Evolutionary conservation across 768 basidiomycete species (phyloP).

Genomic region (Hortiboletus flavorubellus): DNA sequence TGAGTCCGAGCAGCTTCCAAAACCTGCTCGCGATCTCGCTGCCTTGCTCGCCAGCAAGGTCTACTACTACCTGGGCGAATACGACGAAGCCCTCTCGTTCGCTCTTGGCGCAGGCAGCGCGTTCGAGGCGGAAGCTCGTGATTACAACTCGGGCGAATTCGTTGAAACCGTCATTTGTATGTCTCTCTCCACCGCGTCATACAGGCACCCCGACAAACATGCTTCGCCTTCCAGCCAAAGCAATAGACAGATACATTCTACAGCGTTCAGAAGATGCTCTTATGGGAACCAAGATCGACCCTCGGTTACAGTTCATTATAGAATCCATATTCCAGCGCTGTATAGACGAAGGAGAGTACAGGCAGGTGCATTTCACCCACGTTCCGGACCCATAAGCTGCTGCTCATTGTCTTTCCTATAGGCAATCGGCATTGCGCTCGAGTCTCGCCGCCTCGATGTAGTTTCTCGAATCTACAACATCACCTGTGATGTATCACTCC

Average conservation of each 20-base stretch:
- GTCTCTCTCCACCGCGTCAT: constrained; percentile 36
- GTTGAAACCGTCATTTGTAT: constrained; percentile 91
- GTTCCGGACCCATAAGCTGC: not conserved
- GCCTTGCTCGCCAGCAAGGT: constrained; percentile 96
- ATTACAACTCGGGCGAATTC: constrained; percentile 73
- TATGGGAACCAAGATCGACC: constrained; percentile 63
- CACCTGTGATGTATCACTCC: constrained; percentile 71
- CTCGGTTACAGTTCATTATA: constrained; percentile 77
- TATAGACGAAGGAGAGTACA: constrained; percentile 85
- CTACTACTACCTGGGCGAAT: constrained; percentile 94
- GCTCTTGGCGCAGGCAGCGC: constrained; percentile 87
- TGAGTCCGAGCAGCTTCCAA: constrained; percentile 74
- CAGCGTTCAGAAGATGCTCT: constrained; percentile 54
- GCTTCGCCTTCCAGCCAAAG: constrained; percentile 63
- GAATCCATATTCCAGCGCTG: constrained; percentile 87
- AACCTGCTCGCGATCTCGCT: constrained; percentile 74
- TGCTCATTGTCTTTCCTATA: constrained; percentile 29
- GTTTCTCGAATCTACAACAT: constrained; percentile 72
- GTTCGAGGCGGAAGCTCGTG: constrained; percentile 73
- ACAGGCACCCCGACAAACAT: not conserved
- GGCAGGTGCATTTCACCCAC: constrained; percentile 56
- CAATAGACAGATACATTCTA: constrained; percentile 90
- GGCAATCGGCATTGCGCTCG: constrained; percentile 95
- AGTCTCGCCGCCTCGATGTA: constrained; percentile 85
- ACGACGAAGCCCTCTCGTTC: constrained; percentile 93